Evolutionary conservation across 2,329 filamentous ascomycete species (phyloP), one percentile per base, ranked within the genome.

Genomic region (Cladosporium halotolerans): DNA sequence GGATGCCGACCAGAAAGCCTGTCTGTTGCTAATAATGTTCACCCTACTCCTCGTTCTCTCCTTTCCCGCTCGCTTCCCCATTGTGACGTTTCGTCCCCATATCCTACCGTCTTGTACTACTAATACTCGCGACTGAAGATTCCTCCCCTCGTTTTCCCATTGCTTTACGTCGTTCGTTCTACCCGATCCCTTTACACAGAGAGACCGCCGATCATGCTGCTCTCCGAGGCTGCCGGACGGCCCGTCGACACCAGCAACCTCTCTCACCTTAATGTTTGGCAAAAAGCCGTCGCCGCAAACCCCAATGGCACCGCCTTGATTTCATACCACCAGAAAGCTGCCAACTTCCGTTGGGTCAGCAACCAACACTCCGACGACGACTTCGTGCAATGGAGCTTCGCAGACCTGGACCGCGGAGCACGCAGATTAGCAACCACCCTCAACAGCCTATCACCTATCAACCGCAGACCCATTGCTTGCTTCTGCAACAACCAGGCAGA

Each of bases 401-500:
- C 63, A 40, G 65, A 67, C 40, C 55, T 67, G 8, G 65, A 67
- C 52, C 63, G 65, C 28, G 65, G 59, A 19, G 65, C 65, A 31
- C 53, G 65, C 23, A 60, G 65, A 44, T 54, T 67, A 48, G 63
- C 65, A 8, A 66, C 61, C 28, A 55, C 61, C 8, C 51, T 67
- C 41, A 66, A 65, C 56, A 60, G 63, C 43, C 49, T 63, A 19
- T 59, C 63, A 13, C 64, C 64, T n/a, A 59, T 66, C 52, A 63
- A 67, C 53, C 57, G 65, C 18, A 54, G 61, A 40, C 64, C 65
- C 3, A 62, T 67, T 23, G 65, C 62, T 2, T 61, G 60, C 14
- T 55, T 67, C 43, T 59, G 66, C 58, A 63, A 64, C 56, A 67
- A 63, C 32, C 63, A 66, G 52, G 65, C 62, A 58, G 65, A 67